Evolutionary conservation across 1,139 yeast species (phyloP).

Genomic region (Magnusiomyces starmeri): DNA sequence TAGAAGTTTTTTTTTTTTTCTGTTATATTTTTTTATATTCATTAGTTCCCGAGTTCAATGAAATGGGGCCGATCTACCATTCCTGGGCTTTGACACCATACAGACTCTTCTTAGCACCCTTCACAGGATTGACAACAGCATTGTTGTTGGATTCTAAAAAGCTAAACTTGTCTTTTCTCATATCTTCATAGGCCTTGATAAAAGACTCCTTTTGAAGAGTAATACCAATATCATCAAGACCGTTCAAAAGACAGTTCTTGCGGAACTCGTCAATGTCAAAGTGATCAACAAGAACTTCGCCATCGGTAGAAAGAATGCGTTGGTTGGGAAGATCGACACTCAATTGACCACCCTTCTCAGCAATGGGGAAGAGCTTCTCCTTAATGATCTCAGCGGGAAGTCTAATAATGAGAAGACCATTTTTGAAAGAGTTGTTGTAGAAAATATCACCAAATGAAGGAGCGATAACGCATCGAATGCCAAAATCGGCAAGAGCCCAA

Average conservation of each 20-base stretch:
- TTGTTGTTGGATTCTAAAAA: conserved; percentile 85
- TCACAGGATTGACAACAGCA: conserved; percentile 48
- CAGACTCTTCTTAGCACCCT: conserved; percentile 61
- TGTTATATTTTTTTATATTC: background rate
- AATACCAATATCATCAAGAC: conserved; percentile 93
- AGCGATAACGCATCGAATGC: conserved; percentile 90
- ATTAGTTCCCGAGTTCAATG: too few species aligned
- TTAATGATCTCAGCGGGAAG: conserved; percentile 66
- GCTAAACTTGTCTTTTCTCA: conserved; percentile 71
- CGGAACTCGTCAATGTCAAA: conserved; percentile 88
- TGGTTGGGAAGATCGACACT: conserved; percentile 83
- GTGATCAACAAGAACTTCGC: conserved; percentile 66
- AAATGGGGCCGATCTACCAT: too few species aligned
- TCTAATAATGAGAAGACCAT: conserved; percentile 88
- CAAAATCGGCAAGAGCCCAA: conserved; percentile 97
- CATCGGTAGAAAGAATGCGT: conserved; percentile 63
- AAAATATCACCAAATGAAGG: conserved; percentile 98
- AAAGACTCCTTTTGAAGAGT: conserved; percentile 82
- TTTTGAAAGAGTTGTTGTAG: conserved; percentile 93
- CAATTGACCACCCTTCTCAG: conserved; percentile 61
- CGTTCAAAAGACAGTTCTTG: conserved; percentile 89
- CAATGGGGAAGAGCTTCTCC: conserved; percentile 69
- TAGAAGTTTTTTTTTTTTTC: background rate
- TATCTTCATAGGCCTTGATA: conserved; percentile 64
- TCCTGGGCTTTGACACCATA: conserved; percentile 70